A percentile compares a stretch with the other conserved stretches of the same genome.
Evolutionary conservation across 1,284 basidiomycete species (phyloP).

Genomic region (Grifola frondosa): DNA sequence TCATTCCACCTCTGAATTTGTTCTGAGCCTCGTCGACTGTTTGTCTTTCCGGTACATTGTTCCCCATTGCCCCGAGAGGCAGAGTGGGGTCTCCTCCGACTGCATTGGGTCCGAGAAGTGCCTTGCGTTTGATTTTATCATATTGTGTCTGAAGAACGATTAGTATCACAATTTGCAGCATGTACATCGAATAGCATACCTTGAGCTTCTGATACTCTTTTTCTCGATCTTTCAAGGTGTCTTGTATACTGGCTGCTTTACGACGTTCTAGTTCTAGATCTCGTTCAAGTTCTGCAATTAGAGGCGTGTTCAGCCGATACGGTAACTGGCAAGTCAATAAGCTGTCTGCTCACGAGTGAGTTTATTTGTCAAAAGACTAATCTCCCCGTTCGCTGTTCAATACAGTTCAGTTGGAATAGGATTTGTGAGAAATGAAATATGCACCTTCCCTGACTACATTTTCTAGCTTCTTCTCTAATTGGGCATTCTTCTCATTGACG

Average conservation of each 20-base stretch:
- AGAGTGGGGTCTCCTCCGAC: conserved; percentile 19
- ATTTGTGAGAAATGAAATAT: not conserved
- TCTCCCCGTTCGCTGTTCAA: conserved; percentile 68
- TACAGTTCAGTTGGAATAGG: not conserved
- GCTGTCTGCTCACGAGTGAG: conserved; percentile 45
- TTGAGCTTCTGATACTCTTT: conserved; percentile 87
- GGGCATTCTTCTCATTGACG: conserved; percentile 75
- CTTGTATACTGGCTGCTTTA: conserved; percentile 70
- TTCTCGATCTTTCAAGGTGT: conserved; percentile 70
- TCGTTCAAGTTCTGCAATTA: conserved; percentile 60
- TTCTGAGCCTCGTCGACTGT: conserved; percentile 14
- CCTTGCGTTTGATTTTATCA: conserved; percentile 77
- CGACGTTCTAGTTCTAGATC: conserved; percentile 78
- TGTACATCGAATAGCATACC: too few relatives aligned
- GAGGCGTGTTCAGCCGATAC: not conserved
- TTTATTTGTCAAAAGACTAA: conserved; percentile 68
- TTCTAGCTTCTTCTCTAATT: conserved; percentile 78
- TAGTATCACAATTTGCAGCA: too few relatives aligned
- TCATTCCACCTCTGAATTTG: conserved; percentile 17
- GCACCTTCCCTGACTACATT: conserved; percentile 78
- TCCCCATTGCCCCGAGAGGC: conserved; percentile 10
- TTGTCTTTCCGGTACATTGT: conserved; percentile 15
- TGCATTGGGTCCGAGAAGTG: conserved; percentile 49
- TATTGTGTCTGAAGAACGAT: conserved; percentile 49
- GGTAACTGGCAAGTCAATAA: not conserved